Base-by-base conservation (phyloP, 768 basidiomycete species). In the Lactarius tabidus region DNA sequence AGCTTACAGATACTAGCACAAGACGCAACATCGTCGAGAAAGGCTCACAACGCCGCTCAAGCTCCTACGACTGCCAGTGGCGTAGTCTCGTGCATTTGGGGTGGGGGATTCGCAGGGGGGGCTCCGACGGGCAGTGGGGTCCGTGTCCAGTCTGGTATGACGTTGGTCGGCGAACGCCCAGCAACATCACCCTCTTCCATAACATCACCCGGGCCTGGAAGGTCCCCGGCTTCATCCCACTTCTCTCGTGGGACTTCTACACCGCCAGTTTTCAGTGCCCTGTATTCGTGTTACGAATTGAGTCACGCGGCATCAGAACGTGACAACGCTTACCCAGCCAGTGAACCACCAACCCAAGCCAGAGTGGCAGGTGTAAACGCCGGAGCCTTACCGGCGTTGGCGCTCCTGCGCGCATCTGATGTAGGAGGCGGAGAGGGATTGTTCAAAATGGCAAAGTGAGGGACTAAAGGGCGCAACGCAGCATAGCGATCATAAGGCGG, bases 341-440 rank as follows among this genome's bases (percentile, higher is more conserved):
- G 74, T 26, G 92, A 94, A 0, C 93, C 96, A 5, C 96, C 96
- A 14, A 99, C 86, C 96, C 96, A 99, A 0, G 89, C 82, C 77
- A 95, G 80, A 38, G 86, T 80, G 1, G 87, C 85, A 1, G 94
- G 90, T 4, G 87, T 78, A 76, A 96, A 98, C 0, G 91, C 89
- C 0, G 96, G 95, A 0, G 93, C 94, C 69, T 85, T 89, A 2
- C 94, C 95, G 1, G 86, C 87, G 67, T 87, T 88, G 0, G 80
- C 81, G 23, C 73, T 78, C 3, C 85, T 85, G 53, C 84, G 77
- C 39, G 83, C 78, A 72, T 83, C 75, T 7, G 76, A 72, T 5
- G 78, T 72, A 23, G 74, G 72, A 1, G 82, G 82, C 23, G 88
- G 90, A 28, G 81, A 79, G 0, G 91, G 93, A 71, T 95, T 89